Evolutionary conservation across 192 early-diverging fungal genomes (phyloP).

Genomic region (Gigaspora rosea): DNA sequence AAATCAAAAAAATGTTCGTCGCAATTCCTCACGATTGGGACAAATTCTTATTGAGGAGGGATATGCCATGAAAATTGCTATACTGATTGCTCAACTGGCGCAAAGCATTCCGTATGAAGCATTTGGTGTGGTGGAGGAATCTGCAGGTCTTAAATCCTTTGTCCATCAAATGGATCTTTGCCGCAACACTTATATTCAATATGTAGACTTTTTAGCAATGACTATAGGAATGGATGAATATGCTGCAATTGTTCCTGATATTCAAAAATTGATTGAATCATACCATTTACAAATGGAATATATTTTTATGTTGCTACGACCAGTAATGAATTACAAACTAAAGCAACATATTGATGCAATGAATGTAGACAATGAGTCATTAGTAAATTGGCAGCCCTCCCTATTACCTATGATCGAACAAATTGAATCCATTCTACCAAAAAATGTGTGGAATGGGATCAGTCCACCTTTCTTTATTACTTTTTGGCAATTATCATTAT

Average conservation of each 20-base stretch:
- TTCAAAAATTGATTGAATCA: not conserved
- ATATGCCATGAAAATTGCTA: slow-evolving; percentile 53
- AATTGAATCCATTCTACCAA: slow-evolving; percentile 42
- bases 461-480: slow-evolving; percentile 71
- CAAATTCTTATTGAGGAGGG: slow-evolving; percentile 58
- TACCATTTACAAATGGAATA: not conserved
- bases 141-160: not conserved
- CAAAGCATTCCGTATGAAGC: not conserved
- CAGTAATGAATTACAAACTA: not conserved
- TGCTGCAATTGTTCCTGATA: not conserved
- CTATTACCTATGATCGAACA: slow-evolving; percentile 33
- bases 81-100: slow-evolving; percentile 63
- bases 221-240: not conserved
- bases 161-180: not conserved
- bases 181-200: not conserved
- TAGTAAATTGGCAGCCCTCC: slow-evolving; percentile 44
- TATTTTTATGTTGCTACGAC: slow-evolving; percentile 21
- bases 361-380: not conserved
- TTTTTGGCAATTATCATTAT: slow-evolving; percentile 78
- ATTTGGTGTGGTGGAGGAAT: not conserved
- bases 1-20: slow-evolving; percentile 49
- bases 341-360: not conserved
- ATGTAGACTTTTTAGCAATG: slow-evolving; percentile 2
- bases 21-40: slow-evolving; percentile 52
- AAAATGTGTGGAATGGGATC: slow-evolving; percentile 46